Evolutionary conservation across 371 early-diverging fungal species (phyloP).

Genomic region (Actinomucor elegans): DNA sequence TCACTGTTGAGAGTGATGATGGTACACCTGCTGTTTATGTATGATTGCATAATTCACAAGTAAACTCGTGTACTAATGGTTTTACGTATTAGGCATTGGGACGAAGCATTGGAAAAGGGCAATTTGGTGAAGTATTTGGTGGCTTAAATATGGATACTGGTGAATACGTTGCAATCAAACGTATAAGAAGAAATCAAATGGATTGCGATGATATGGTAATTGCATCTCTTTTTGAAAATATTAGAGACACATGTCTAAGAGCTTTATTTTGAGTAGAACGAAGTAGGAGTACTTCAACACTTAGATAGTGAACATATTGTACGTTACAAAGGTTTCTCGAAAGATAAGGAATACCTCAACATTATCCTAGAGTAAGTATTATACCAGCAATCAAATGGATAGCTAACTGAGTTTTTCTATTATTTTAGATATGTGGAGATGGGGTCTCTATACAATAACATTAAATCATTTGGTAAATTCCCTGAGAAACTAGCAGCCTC

Average conservation of each 20-base stretch:
- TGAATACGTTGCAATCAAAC: conserved; percentile 87
- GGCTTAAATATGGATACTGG: conserved; percentile 85
- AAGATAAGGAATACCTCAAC: conserved; percentile 72
- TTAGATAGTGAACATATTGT: conserved; percentile 86
- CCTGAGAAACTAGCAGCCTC: conserved; percentile 90
- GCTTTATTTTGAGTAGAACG: conserved; percentile 44
- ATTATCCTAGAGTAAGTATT: conserved; percentile 81
- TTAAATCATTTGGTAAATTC: conserved; percentile 86
- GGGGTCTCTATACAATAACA: conserved; percentile 85
- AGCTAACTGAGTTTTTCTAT: too few species aligned
- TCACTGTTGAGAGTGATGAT: conserved; percentile 17
- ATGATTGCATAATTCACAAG: conserved; percentile 3
- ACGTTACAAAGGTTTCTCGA: conserved; percentile 82
- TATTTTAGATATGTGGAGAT: conserved; percentile 82
- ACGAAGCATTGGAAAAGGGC: conserved; percentile 90
- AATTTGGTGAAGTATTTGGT: conserved; percentile 85
- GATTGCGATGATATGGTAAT: conserved; percentile 61
- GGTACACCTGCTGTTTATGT: conserved; percentile 22
- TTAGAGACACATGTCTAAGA: too few species aligned
- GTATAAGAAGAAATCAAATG: conserved; percentile 67
- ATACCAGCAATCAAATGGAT: neutral
- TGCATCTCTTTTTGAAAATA: neutral
- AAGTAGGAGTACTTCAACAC: conserved; percentile 73
- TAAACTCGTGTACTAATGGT: too few species aligned
- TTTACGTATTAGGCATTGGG: conserved; percentile 86